Evolutionary conservation across 2,329 filamentous ascomycete genomes (phyloP), one percentile per base, ranked within the genome.

Genomic region (Claviceps sp.): DNA sequence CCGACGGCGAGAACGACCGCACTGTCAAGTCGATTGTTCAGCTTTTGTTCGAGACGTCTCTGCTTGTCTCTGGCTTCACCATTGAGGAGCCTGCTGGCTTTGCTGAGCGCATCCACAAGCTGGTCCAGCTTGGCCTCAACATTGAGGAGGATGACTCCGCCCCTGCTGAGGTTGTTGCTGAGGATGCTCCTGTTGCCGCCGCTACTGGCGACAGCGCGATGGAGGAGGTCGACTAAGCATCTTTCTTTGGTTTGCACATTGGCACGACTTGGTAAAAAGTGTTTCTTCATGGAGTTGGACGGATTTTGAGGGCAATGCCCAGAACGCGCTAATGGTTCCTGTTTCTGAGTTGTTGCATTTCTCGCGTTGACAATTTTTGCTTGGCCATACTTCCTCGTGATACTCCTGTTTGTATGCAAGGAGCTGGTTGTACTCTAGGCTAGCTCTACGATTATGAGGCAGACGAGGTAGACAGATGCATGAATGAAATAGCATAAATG

Each of bases 11-110:
- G 86, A 91, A 90, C 71, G 93, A 97, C 81, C 89, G 90, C 72
- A 96, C 90, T 55, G 93, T 98, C 79, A 97, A 97, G 83, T 95
- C 89, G 57, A 97, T 98, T 68, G 94, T 93, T 62, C 90, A 95
- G 76, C 86, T 98, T 52, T 85, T 98, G 63, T 98, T 93, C 75
- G 93, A 98, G 85, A 98, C 93, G 61, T 97, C 93, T 43, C 87
- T 98, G 56, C 82, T 98, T 55, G 93, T 97, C 67, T 97, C 93
- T 63, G 93, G 93, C 65, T 98, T 98, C 87, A 97, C 93, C 71
- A 97, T 98, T 64, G 93, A 98, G 56, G 93, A 98, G 82, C 93
- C 93, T 59, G 89, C 93, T 63, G 86, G 88, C 73, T 98, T 97
- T 71, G 89, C 93, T 60, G 90, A 96, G 81, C 91, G 93, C 71